Base-by-base conservation (phyloP, 345 rosid genomes). In the Fremontodendron californicum region DNA sequence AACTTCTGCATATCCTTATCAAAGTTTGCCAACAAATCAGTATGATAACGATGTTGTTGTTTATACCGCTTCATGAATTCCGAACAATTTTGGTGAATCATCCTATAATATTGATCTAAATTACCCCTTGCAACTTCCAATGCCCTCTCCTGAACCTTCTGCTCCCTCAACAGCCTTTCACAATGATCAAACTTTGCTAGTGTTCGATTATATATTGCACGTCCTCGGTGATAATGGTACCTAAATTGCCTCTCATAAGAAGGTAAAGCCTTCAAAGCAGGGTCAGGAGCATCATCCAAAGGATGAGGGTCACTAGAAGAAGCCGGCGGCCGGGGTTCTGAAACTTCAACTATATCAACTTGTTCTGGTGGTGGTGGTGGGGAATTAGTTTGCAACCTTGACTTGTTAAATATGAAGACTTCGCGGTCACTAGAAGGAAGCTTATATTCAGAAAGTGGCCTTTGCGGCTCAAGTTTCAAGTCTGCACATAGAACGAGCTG, bases 181-280 rank as follows among this genome's bases (percentile, higher is more conserved):
- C 97, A 91, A 76, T 66, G 79, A 58, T 84, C 92, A 70, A 78
- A 85, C 80, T 80, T 87, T 37, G 77, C 82, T 71, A 82, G 89
- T 4, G 96, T 92, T 75, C 89, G 85, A 73, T 79, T 82, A 73
- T 87, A 92, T 64, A 94, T 79, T 0, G 82, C 85, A 21, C 87
- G 84, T 7, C 98, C 97, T 73, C 79, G 81, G 15, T 82, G 93
- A 70, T 77, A 92, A 77, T 96, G 99, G 81, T 87, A 87, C 75
- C 96, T 84, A 83, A 96, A 96, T 60, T 78, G 93, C 83, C 94
- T 90, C 84, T 94, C 98, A 73, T 94, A 96, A 40, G 90, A 87
- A 78, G 98, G 98, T 80, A 96, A 82, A 35, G 97, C 97, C 89
- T 91, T 96, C 84, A 96, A 80, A 69, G 98, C 98, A 40, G 98